Base-by-base conservation (phyloP, 345 rosid genomes). In the Euphorbia tirucalli region DNA sequence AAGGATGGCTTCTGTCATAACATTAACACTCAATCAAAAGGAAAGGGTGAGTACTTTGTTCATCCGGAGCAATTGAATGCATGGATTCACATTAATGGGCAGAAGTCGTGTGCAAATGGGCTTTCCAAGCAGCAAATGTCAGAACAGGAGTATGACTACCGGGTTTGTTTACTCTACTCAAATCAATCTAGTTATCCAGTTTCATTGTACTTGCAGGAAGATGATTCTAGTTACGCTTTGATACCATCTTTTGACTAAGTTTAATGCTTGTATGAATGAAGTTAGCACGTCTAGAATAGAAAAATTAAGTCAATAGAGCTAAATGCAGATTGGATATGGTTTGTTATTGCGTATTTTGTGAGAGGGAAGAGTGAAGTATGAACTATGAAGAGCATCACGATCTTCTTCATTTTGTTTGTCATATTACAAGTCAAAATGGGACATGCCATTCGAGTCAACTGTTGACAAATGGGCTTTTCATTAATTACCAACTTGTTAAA, bases 1-100 rank as follows among this genome's bases (percentile, higher is more conserved):
- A 66, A 69, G 61, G 86, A 86, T 76, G 86, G 86, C 39, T 68
- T 82, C 69, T 77, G 77, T 76, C 80, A 79, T 70, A 73, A 76
- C 57, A 61, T 55, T 55, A 37, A 59, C 48, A 76, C 75, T 44
- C 78, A 66, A 63, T 76, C 80, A 50, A 78, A 74, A 28, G 80
- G 77, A 72, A 78, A 79, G 71, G 61, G 72, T 43, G 80, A 80
- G 48, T 79, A 83, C 73, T 72, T 84, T 73, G 87, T 86, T 75
- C 83, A 82, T 46, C 87, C 73, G 71, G 90, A 84, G 76, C 90
- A 86, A 80, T 44, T 86, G 62, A 82, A 86, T 71, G 88, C 90
- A 68, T 86, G 90, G 90, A 75, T 66, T 76, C 81, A 86, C 82
- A 86, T 86, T 65, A 83, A 82, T 70, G 85, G 88, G 46, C 83